These are phyloP conservation scores for Cladochytrium replicatum DNA, from an alignment of 192 early-diverging fungal species.

Conservation along the genomic window DNA sequence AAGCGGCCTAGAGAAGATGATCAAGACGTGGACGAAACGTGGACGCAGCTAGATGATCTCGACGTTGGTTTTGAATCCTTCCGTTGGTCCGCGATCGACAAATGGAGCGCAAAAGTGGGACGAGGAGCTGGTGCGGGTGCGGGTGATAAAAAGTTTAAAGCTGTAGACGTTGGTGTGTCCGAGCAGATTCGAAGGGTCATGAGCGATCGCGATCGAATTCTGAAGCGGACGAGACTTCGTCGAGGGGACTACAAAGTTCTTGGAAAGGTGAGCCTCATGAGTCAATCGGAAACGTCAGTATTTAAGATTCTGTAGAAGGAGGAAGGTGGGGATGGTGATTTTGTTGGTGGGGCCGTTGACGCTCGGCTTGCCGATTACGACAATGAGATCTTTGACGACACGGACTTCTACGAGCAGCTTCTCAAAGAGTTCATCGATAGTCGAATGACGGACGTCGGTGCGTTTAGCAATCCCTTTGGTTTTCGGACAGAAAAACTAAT, in stretches of 20 bases:
- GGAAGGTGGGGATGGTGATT: too few species aligned
- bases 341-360: slow-evolving; percentile 42
- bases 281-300: too few species aligned
- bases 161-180: slow-evolving; percentile 78
- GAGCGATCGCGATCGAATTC: slow-evolving; percentile 58
- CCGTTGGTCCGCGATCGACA: slow-evolving; percentile 81
- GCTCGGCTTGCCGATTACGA: slow-evolving; percentile 63
- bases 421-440: slow-evolving; percentile 92
- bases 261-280: too few species aligned
- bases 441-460: slow-evolving; percentile 73
- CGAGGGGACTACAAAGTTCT: slow-evolving; percentile 57
- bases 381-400: slow-evolving; percentile 87
- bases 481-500: slow-evolving; percentile 2
- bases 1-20: slow-evolving; percentile 32
- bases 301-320: too few species aligned
- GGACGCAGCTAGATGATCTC: slow-evolving; percentile 49
- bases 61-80: slow-evolving; percentile 60
- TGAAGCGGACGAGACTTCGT: slow-evolving; percentile 82
- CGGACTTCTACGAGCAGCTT: slow-evolving; percentile 90
- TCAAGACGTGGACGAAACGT: slow-evolving; percentile 39
- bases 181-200: slow-evolving; percentile 65
- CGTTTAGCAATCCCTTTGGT: not conserved
- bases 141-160: slow-evolving; percentile 87
- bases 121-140: slow-evolving; percentile 52
- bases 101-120: slow-evolving; percentile 86